Evolutionary conservation across 2,329 filamentous ascomycete species (phyloP), one percentile per base, ranked within the genome.

Genomic region (Fusarium xyrophilum): DNA sequence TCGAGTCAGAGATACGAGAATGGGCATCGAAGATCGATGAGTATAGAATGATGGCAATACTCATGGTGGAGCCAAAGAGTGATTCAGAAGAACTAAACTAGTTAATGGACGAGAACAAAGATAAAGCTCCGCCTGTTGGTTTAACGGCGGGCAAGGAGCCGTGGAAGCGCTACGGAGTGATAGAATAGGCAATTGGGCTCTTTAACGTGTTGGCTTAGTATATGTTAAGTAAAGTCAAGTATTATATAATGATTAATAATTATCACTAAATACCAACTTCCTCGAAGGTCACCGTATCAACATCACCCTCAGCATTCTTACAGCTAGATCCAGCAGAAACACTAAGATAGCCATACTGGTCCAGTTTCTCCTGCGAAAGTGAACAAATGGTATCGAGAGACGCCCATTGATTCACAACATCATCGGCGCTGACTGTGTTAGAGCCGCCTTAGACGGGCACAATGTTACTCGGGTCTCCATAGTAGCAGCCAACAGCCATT

Each of bases 31-130:
- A 56, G 19, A 6, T 56, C 1, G 19, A 38, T 4, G 43, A 38
- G 4, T 25, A 30, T 13, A 13, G 43, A 13, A 48, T 25, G 44
- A 48, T 48, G 28, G 28, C 1, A 14, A 48, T 23, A 2, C 28
- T 48, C 0, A 14, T 23, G 5, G n/a, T 1, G 0, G 19, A 2
- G 11, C 5, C 43, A 3, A 23, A 17, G 1, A 0, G 0, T 15
- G 3, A 7, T 15, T n/a, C n/a, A n/a, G n/a, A n/a, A n/a, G n/a
- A n/a, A n/a, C n/a, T n/a, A n/a, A n/a, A n/a, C n/a, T n/a, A n/a
- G n/a, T n/a, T n/a, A n/a, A n/a, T n/a, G n/a, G n/a, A n/a, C n/a
- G n/a, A n/a, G n/a, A n/a, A n/a, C n/a, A n/a, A n/a, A n/a, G n/a
- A n/a, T n/a, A n/a, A n/a, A n/a, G n/a, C n/a, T n/a, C n/a, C n/a